A percentile compares a stretch with the other conserved stretches of the same genome.
Evolutionary conservation across 1,139 yeast species (phyloP).

Genomic region (Keqinozyma sinolaborantium): DNA sequence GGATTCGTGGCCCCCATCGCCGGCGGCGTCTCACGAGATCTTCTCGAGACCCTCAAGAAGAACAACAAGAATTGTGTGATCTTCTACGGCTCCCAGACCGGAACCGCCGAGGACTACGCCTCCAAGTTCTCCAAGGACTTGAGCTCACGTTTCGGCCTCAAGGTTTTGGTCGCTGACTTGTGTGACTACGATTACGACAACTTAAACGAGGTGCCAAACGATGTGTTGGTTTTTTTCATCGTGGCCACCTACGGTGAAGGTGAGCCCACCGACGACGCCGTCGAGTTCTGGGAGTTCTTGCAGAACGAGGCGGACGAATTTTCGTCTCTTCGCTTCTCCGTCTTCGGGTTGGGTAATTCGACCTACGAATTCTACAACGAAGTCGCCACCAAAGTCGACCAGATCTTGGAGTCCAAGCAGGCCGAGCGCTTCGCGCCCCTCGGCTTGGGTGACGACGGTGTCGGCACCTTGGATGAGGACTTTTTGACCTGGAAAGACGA

Average conservation of each 20-base stretch:
- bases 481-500: constrained; percentile 89
- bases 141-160: constrained; percentile 74
- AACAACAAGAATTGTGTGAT: constrained; percentile 75
- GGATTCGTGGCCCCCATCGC: constrained; percentile 40
- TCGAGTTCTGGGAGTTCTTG: constrained; percentile 62
- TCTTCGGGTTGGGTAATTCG: constrained; percentile 90
- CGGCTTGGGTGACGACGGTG: constrained; percentile 95
- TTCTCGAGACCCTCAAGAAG: constrained; percentile 57
- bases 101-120: constrained; percentile 98
- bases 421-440: constrained; percentile 68
- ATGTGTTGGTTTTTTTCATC: constrained; percentile 63
- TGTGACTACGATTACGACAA: constrained; percentile 82
- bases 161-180: constrained; percentile 83
- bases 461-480: constrained; percentile 94
- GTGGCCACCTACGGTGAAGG: constrained; percentile 98
- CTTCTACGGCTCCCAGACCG: constrained; percentile 96
- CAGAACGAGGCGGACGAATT: constrained; percentile 59
- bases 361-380: constrained; percentile 91
- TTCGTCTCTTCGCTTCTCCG: constrained; percentile 61
- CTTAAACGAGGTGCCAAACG: constrained; percentile 50
- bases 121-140: constrained; percentile 87
- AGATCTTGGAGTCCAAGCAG: constrained; percentile 53
- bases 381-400: constrained; percentile 61
- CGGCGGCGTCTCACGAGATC: constrained; percentile 49
- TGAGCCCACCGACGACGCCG: constrained; percentile 94